These are phyloP conservation scores for Melampsora americana DNA, from an alignment of 1,284 basidiomycete genomes.

Conservation along the genomic window DNA sequence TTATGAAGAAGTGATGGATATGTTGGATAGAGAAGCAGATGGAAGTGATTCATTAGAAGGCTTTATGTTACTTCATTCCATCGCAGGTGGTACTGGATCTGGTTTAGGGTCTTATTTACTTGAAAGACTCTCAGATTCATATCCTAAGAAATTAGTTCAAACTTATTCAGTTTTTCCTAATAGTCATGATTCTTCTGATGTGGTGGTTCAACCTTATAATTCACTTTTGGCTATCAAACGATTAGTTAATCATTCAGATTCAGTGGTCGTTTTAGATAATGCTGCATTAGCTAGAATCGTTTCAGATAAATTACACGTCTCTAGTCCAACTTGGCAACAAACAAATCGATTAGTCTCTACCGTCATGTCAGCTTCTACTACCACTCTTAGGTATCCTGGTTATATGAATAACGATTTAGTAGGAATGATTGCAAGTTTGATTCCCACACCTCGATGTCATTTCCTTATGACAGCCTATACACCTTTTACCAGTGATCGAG, in stretches of 20 bases:
- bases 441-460: conserved; percentile 97
- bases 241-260: conserved; percentile 92
- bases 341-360: conserved; percentile 85
- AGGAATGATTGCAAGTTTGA: conserved; percentile 92
- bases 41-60: conserved; percentile 98
- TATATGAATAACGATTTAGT: conserved; percentile 99
- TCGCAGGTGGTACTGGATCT: conserved; percentile 96
- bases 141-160: conserved; percentile 98
- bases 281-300: conserved; percentile 87
- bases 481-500: conserved; percentile 85
- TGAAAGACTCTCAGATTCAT: conserved; percentile 93
- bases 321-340: conserved; percentile 88
- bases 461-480: conserved; percentile 99
- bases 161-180: conserved; percentile 99
- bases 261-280: conserved; percentile 95
- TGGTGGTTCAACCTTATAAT: conserved; percentile 98
- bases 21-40: conserved; percentile 97
- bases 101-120: conserved; percentile 95
- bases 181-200: conserved; percentile 73
- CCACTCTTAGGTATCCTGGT: conserved; percentile 92
- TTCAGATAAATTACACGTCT: conserved; percentile 81
- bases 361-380: conserved; percentile 94
- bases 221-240: conserved; percentile 88
- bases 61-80: conserved; percentile 98
- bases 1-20: conserved; percentile 98